phyloP scores from a whole-genome alignment of 331 rosid genomes.

The Acacia pycnantha region DNA sequence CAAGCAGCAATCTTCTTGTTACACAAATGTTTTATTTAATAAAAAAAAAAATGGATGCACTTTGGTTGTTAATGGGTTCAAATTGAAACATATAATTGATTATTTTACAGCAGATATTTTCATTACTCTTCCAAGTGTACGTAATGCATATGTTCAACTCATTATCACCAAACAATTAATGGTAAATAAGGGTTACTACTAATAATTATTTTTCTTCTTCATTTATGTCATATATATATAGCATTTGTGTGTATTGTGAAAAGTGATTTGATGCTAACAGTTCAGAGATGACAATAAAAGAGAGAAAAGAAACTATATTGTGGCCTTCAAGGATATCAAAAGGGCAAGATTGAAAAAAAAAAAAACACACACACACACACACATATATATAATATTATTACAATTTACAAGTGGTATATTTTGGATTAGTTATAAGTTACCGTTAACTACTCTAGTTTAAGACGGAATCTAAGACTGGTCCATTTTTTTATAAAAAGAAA shows the following conservation, averaged over 20 bases:
- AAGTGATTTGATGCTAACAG: not conserved
- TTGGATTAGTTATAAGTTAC: not conserved
- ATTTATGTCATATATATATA: not conserved
- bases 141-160: not conserved
- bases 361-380: no score
- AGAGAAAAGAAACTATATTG: not conserved
- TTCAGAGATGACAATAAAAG: not conserved
- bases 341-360: not conserved
- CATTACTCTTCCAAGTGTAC: not conserved
- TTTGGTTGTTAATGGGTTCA: conserved; percentile 35
- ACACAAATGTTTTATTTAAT: no score
- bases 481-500: not conserved
- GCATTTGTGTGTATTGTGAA: not conserved
- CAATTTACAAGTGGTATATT: not conserved
- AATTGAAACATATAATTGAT: not conserved
- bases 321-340: not conserved
- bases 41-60: not conserved
- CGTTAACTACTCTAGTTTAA: not conserved
- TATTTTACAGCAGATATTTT: not conserved
- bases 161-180: not conserved
- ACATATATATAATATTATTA: no score
- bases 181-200: not conserved
- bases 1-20: conserved; percentile 2
- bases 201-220: not conserved
- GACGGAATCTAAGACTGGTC: not conserved